Evolutionary conservation across 2,329 filamentous ascomycete genomes (phyloP).

Genomic region (Podosphaera aphanis): DNA sequence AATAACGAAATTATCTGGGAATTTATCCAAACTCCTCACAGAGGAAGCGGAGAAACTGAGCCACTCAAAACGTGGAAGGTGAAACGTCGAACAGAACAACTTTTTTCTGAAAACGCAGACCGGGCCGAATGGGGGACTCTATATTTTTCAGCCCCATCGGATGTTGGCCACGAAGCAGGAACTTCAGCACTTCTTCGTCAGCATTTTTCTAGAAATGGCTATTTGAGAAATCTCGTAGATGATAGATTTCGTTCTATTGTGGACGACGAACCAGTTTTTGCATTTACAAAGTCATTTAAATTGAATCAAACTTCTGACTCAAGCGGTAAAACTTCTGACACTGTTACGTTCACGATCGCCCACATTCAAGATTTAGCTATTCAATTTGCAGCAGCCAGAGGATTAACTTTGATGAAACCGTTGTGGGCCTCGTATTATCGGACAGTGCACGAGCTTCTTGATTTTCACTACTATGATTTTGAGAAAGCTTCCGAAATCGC

Average conservation of each 20-base stretch:
- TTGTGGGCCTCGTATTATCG: constrained; percentile 58
- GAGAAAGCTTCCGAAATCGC: constrained; percentile 37
- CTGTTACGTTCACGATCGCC: constrained; percentile 50
- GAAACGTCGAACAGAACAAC: constrained; percentile 32
- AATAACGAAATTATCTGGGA: constrained; percentile 49
- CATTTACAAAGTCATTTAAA: constrained; percentile 44
- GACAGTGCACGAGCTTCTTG: constrained; percentile 36
- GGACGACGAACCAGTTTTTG: constrained; percentile 62
- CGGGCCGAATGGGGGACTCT: constrained; percentile 67
- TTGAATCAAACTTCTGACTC: constrained; percentile 19
- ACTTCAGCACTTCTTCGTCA: constrained; percentile 41
- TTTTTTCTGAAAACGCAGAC: constrained; percentile 53
- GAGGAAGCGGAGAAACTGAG: constrained; percentile 17
- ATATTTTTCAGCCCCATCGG: constrained; percentile 48
- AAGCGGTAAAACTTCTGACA: constrained; percentile 19
- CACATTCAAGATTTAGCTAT: constrained; percentile 58
- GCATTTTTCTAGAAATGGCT: constrained; percentile 43
- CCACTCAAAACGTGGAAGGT: constrained; percentile 44
- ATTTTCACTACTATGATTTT: constrained; percentile 59
- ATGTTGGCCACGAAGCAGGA: constrained; percentile 46
- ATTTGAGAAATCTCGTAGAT: constrained; percentile 43
- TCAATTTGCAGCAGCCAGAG: constrained; percentile 54
- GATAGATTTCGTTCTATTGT: constrained; percentile 43
- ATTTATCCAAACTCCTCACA: constrained; percentile 23
- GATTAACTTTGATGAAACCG: constrained; percentile 54